A percentile compares a stretch with the other conserved stretches of the same genome.
phyloP scores from a whole-genome alignment of 768 basidiomycete species.

The Filobasidium floriforme region DNA sequence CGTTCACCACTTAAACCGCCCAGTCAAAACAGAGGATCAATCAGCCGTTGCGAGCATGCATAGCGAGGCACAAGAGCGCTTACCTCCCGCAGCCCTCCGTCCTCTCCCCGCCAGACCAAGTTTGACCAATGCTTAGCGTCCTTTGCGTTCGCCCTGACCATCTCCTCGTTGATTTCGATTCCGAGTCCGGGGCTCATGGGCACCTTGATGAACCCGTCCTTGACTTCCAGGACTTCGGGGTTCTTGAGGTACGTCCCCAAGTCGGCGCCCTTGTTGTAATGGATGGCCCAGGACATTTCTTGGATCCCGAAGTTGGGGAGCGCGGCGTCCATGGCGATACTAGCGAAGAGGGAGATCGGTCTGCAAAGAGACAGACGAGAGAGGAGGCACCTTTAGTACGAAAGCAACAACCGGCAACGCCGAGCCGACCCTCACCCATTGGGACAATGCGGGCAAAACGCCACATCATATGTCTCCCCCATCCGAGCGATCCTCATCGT shows the following conservation, averaged over 20 bases:
- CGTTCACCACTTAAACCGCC: no score
- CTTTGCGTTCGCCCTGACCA: conserved; percentile 46
- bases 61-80: no score
- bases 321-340: conserved; percentile 12
- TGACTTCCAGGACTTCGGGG: conserved; percentile 52
- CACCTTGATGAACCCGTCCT: conserved; percentile 52
- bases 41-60: no score
- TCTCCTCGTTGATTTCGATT: conserved; percentile 56
- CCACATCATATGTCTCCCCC: conserved; percentile 58
- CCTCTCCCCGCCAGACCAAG: conserved; percentile 40
- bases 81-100: conserved; percentile 35
- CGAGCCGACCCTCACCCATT: conserved; percentile 26
- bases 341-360: conserved; percentile 17
- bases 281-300: conserved; percentile 23
- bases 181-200: conserved; percentile 57
- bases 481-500: conserved; percentile 40
- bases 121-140: conserved; percentile 42
- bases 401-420: no score
- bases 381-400: background rate
- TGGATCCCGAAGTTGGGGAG: conserved; percentile 49
- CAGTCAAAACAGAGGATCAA: no score
- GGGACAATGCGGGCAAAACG: conserved; percentile 64
- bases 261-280: conserved; percentile 41
- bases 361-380: background rate
- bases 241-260: conserved; percentile 39